phyloP scores from a whole-genome alignment of 2,329 filamentous ascomycete genomes.

The Sordariomycetes sp. region DNA sequence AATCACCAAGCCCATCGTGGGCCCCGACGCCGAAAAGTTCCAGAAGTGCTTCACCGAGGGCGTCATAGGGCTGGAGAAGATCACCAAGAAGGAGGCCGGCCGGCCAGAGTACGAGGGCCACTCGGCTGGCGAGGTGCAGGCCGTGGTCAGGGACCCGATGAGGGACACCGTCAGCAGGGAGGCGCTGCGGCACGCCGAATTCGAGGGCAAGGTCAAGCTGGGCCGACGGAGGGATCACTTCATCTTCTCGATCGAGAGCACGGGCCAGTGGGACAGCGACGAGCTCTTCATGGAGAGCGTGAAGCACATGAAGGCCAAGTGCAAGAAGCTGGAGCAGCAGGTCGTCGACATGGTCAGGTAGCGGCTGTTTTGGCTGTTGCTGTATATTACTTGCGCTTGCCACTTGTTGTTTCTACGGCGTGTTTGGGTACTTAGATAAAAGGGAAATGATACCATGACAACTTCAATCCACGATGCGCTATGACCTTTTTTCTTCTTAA shows the following conservation, averaged over 20 bases:
- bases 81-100: conserved; percentile 58
- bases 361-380: conserved; percentile 6
- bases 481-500: no score
- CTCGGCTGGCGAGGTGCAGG: conserved; percentile 74
- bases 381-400: background rate
- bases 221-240: conserved; percentile 90
- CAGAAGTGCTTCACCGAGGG: conserved; percentile 80
- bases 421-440: conserved; percentile 4
- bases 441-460: conserved; percentile 10
- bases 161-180: conserved; percentile 93
- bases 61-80: conserved; percentile 71
- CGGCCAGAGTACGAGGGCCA: conserved; percentile 58
- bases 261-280: conserved; percentile 90
- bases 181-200: conserved; percentile 83
- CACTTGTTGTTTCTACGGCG: background rate
- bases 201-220: conserved; percentile 90
- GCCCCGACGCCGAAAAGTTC: conserved; percentile 82
- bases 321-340: conserved; percentile 61
- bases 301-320: conserved; percentile 78
- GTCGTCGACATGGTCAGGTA: conserved; percentile 55
- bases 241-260: conserved; percentile 92
- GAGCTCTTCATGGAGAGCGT: conserved; percentile 87
- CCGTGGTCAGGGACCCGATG: conserved; percentile 81
- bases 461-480: background rate
- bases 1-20: conserved; percentile 76